Conservation (phyloP, 305 asterid genomes). For the Fraxinus xanthoxyloides region DNA sequence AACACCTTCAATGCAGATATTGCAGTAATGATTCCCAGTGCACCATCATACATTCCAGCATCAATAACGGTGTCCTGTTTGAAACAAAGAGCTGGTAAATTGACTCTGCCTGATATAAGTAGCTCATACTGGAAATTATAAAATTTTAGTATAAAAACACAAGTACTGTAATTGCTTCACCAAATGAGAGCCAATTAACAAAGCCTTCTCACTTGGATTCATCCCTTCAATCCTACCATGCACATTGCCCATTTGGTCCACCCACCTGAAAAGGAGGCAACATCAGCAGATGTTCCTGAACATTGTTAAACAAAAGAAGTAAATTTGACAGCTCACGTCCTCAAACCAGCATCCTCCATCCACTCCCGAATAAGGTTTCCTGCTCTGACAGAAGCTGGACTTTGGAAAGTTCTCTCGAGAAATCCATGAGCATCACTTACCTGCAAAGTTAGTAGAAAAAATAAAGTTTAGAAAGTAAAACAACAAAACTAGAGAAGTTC, state of each 20-base stretch:
- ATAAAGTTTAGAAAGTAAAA: not conserved
- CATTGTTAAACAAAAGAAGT: not conserved
- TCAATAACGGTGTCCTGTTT: constrained; percentile 92
- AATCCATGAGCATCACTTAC: constrained; percentile 82
- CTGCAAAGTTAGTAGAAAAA: constrained; percentile 40
- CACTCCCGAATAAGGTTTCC: constrained; percentile 66
- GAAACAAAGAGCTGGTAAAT: constrained; percentile 22
- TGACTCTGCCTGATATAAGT: constrained; percentile 7
- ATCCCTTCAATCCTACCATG: constrained; percentile 86
- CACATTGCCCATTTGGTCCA: constrained; percentile 94
- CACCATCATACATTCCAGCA: constrained; percentile 91
- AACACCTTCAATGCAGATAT: constrained; percentile 82
- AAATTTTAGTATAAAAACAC: constrained; percentile 11
- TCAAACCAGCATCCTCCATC: constrained; percentile 98
- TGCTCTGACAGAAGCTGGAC: constrained; percentile 81
- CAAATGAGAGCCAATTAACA: constrained; percentile 97
- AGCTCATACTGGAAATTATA: constrained; percentile 3
- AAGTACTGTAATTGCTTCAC: constrained; percentile 44
- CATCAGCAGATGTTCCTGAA: constrained; percentile 16
- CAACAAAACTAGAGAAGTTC: not conserved
- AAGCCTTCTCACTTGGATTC: constrained; percentile 75
- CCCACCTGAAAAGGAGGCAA: constrained; percentile 61
- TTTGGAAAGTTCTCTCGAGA: constrained; percentile 94
- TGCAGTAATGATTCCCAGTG: constrained; percentile 77
- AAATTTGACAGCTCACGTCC: constrained; percentile 50